Evolutionary conservation across 495 filamentous ascomycete genomes (phyloP), one percentile per base, ranked within the genome.

Genomic region (Cenococcum geophilum): DNA sequence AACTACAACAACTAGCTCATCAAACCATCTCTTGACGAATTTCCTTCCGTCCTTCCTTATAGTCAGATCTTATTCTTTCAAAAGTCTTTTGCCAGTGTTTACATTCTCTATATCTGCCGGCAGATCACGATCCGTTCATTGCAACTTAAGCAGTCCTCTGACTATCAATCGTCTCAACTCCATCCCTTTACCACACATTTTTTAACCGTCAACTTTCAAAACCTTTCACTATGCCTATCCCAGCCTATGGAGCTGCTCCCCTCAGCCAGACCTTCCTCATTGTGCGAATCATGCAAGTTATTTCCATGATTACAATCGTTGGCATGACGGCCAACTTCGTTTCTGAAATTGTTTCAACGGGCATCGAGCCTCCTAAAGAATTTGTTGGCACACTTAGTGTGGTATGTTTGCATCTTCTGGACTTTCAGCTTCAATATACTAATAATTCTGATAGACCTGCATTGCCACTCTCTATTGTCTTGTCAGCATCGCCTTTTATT

Each of bases 281-380:
- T 59, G 81, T 86, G 62, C 83, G 92, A 32, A 77, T 82, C 23
- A 79, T 92, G 60, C 85, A 96, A 71, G 77, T 80, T 51, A 76
- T 84, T 53, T 85, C 80, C 21, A 84, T 97, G 62, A 82, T 96
- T 64, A 78, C 83, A 50, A 83, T 91, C 63, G 87, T 96, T 68
- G 90, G 90, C 55, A 82, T 96, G 63, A 84, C 82, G 0, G 82
- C 89, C 58, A 89, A 89, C 71, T 92, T 96, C 76, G 84, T 96
- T 69, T 81, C 83, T n/a, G 75, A 84, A 32, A 89, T 95, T 60
- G 80, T 91, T n/a, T 66, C 76, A 12, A 78, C 73, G 32, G 79
- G 85, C 50, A 78, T 81, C 40, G 78, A 80, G 6, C 83, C 88
- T 0, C 89, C 89, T 0, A 74, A 81, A 5, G 82, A 91, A 55